Evolutionary conservation across 75 land plant genomes (phyloP), one percentile per base, ranked within the genome.

Genomic region (Pinus albicaulis): DNA sequence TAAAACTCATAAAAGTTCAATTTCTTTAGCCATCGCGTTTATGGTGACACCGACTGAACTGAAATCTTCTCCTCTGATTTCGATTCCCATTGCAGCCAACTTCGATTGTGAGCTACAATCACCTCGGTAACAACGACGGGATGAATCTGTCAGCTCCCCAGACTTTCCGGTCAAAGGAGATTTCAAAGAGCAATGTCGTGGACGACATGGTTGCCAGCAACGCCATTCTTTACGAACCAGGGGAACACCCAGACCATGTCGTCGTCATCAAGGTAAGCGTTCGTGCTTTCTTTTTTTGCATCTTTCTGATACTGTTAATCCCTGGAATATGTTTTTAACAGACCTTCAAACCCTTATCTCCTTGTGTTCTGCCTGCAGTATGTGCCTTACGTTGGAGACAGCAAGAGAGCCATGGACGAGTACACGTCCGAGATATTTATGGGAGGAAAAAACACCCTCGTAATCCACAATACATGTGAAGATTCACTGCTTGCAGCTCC

Each of bases 171-270:
- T 86, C 88, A 3, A 86, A 86, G 73, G 86, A 86, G 41, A 86
- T 86, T 64, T 83, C 88, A 26, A 86, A 86, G 82, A 86, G 88
- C 69, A 86, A 83, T 52, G 88, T 83, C 20, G 88, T 86, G 16
- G 88, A 86, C 57, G 88, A 86, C 79, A 83, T 83, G 88, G 88
- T 86, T 55, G 71, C 86, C 55, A 86, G 88, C 88, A 86, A 86
- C 65, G 74, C 80, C 17, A 86, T 86, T 41, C 53, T 86, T 16
- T 86, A 83, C 57, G 78, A 66, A 20, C 88, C 82, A 15, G 85
- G 85, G 23, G 88, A 86, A 62, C 88, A 86, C 26, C 88, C 88
- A 12, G 86, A 86, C 55, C 88, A 86, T 71, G 86, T 86, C 16
- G 70, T 86, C 11, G 86, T 86, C 72, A 86, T 86, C 82, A 86